phyloP scores from a whole-genome alignment of 768 basidiomycete genomes.

The Leccinum rimulosum region DNA sequence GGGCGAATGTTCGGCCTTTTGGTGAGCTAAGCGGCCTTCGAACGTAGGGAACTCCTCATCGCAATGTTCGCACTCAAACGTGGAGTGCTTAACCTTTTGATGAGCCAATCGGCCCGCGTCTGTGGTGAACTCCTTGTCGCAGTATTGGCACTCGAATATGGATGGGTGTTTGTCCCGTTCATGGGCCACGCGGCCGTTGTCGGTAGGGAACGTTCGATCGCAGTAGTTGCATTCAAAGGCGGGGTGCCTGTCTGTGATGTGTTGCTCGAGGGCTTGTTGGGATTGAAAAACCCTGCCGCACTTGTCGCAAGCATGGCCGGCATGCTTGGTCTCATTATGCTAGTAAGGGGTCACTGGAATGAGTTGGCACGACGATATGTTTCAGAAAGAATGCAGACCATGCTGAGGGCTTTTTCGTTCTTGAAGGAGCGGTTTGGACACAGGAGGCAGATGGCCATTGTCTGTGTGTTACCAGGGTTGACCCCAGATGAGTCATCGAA shows the following conservation, averaged over 20 bases:
- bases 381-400: slow-evolving; percentile 13
- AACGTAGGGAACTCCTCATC: slow-evolving; percentile 5
- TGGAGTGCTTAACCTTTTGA: slow-evolving; percentile 9
- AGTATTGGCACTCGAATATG: slow-evolving; percentile 13
- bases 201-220: slow-evolving; percentile 6
- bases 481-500: no score
- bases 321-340: slow-evolving; percentile 18
- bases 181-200: slow-evolving; percentile 9
- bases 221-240: slow-evolving; percentile 19
- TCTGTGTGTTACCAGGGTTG: not conserved
- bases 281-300: slow-evolving; percentile 9
- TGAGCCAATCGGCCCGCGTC: slow-evolving; percentile 9
- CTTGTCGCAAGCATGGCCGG: not conserved
- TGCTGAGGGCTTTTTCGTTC: slow-evolving; percentile 3
- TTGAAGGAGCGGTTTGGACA: slow-evolving; percentile 22
- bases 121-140: slow-evolving; percentile 10
- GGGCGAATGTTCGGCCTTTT: not conserved
- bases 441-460: slow-evolving; percentile 18
- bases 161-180: slow-evolving; percentile 8
- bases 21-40: slow-evolving; percentile 7
- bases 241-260: slow-evolving; percentile 11
- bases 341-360: not conserved
- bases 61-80: slow-evolving; percentile 13
- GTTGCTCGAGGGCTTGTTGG: slow-evolving; percentile 16
- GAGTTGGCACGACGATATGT: not conserved